phyloP scores from a whole-genome alignment of 208 protist species.

The Acanthamoeba culbertsoni region DNA sequence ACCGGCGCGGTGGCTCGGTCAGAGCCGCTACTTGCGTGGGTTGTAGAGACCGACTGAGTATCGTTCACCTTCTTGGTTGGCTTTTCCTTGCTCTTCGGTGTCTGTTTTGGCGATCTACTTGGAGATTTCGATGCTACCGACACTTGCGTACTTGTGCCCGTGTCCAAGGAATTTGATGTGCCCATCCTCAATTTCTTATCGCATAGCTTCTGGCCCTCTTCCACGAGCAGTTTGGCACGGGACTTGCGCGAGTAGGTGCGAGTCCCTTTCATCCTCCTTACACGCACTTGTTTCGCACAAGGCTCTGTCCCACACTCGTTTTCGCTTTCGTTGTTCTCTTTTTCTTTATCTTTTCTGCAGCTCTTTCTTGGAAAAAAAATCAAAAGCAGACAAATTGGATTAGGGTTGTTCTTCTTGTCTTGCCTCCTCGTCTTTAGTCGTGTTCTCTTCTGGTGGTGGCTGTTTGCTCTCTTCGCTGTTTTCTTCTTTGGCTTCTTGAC shows the following conservation, averaged over 20 bases:
- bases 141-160: no score
- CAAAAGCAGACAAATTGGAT: not conserved
- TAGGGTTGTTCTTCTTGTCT: not conserved
- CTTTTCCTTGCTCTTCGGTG: no score
- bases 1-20: no score
- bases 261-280: not conserved
- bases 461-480: not conserved
- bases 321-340: not conserved
- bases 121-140: no score
- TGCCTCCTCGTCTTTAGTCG: not conserved
- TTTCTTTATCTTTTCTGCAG: not conserved
- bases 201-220: not conserved
- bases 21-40: no score
- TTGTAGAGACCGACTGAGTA: no score
- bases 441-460: not conserved
- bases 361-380: not conserved
- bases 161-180: no score
- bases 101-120: no score
- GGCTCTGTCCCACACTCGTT: no score
- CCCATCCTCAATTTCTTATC: not conserved
- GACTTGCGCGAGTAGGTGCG: not conserved
- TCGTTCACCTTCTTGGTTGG: no score
- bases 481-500: not conserved
- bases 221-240: not conserved
- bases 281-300: no score